Base-by-base conservation (phyloP, 1,139 yeast species). In the Pichia sp. region DNA sequence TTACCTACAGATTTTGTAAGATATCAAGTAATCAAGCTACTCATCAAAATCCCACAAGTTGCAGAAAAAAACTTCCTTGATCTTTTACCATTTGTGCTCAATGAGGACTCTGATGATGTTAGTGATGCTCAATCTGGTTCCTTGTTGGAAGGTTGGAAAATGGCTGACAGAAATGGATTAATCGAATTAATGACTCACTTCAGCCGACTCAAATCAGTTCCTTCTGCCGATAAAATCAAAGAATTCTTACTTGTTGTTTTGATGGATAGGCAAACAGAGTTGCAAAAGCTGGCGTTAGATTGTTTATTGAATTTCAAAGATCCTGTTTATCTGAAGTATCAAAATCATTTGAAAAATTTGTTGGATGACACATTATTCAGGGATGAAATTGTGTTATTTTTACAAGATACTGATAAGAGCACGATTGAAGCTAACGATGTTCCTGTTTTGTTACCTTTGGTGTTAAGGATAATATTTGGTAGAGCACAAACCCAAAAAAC, bases 281-380 rank as follows among this genome's bases (percentile, higher is more conserved):
- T 86, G 2, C 97, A 93, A 69, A 82, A 81, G 59, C 71, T 84
- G 48, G 95, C 97, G 0, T 73, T 93, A 51, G 80, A 81, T 56
- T 87, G 87, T 49, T 65, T 93, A n/a, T 70, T 90, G 48, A 82
- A 87, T 48, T 87, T 79, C 76, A 82, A 84, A 59, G 76, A 79
- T 55, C 77, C 80, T 1, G 73, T 75, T 1, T 71, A 89, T 38
- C 76, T 76, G 54, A 87, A 85, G 67, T 92, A 91, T 67, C 76
- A 77, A 58, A 96, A 87, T 60, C 85, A 85, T 61, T 74, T 95
- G 63, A 78, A 73, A 53, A 91, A 87, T 61, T 72, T 95, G 55
- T 73, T 93, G 34, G 97, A 92, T 67, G 96, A 91, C 60, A 80
- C 89, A 1, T 74, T 85, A 29, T 92, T 90, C 72, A 82, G 90